These are phyloP conservation scores for Plasmodium malariae DNA, from an alignment of 169 alveolate genomes.

Conservation along the genomic window DNA sequence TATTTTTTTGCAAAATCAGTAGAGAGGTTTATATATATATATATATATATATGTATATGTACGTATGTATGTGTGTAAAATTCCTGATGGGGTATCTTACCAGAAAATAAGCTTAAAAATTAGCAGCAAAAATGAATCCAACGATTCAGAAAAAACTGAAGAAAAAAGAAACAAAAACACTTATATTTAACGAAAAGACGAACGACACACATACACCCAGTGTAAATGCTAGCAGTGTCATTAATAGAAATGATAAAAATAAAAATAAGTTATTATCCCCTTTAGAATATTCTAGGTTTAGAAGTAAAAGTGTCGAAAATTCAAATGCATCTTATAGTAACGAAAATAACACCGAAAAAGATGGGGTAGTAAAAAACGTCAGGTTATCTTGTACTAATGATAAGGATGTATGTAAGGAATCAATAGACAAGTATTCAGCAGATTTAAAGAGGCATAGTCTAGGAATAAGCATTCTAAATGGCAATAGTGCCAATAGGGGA, in stretches of 20 bases:
- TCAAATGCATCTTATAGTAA: too few species aligned
- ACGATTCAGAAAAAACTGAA: neutral
- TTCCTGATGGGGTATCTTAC: too few species aligned
- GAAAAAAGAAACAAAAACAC: neutral
- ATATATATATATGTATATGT: too few species aligned
- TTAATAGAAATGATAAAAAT: too few species aligned
- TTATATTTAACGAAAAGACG: neutral
- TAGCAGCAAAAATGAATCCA: slow-evolving; percentile 19
- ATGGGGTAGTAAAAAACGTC: neutral
- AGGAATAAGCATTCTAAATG: neutral
- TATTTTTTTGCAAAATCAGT: too few species aligned
- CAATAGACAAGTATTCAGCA: neutral
- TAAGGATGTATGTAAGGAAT: neutral
- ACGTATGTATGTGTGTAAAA: too few species aligned
- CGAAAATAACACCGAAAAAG: neutral
- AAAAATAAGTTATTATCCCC: too few species aligned
- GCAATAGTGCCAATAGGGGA: neutral
- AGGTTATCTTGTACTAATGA: neutral
- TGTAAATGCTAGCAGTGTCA: neutral
- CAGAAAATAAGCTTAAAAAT: slow-evolving; percentile 4
- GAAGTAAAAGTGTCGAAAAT: slow-evolving; percentile 30
- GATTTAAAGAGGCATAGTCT: neutral
- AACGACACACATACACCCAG: neutral
- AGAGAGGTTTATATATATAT: too few species aligned
- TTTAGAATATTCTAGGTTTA: neutral